Evolutionary conservation across 2,329 filamentous ascomycete genomes (phyloP).

Genomic region (Exophiala alcalophila): DNA sequence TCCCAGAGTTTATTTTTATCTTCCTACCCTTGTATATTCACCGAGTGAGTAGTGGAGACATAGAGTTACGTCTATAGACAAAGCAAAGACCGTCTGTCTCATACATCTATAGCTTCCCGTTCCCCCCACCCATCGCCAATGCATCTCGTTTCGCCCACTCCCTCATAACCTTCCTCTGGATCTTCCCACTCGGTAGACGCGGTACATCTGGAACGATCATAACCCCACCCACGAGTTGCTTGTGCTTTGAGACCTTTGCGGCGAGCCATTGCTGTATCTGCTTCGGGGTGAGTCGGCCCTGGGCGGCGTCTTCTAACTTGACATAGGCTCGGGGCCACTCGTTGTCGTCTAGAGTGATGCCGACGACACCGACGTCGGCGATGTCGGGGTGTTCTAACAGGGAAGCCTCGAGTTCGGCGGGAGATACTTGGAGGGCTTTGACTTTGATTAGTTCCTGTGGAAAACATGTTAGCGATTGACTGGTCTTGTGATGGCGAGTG

Average conservation of each 20-base stretch:
- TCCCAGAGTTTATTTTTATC: too few relatives aligned
- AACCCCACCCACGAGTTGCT: slow-evolving; percentile 40
- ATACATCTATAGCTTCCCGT: too few relatives aligned
- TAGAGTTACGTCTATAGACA: too few relatives aligned
- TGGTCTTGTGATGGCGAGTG: background rate
- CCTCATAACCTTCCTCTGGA: slow-evolving; percentile 36
- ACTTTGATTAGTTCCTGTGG: slow-evolving; percentile 51
- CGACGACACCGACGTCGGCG: slow-evolving; percentile 47
- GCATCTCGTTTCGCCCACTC: slow-evolving; percentile 36
- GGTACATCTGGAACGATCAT: slow-evolving; percentile 50
- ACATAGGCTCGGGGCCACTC: slow-evolving; percentile 43
- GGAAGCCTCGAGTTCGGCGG: slow-evolving; percentile 47
- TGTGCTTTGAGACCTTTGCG: slow-evolving; percentile 38
- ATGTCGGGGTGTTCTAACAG: slow-evolving; percentile 45
- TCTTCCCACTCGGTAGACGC: slow-evolving; percentile 51
- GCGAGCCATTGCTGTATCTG: slow-evolving; percentile 31
- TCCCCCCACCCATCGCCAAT: slow-evolving; percentile 33
- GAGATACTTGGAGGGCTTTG: slow-evolving; percentile 48
- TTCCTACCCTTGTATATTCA: too few relatives aligned
- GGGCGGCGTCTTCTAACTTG: slow-evolving; percentile 32
- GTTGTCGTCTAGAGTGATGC: slow-evolving; percentile 39
- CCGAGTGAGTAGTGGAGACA: too few relatives aligned
- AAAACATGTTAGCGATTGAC: background rate
- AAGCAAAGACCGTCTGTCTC: too few relatives aligned
- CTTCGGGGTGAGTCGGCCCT: slow-evolving; percentile 7